Evolutionary conservation across 192 early-diverging fungal genomes (phyloP).

Genomic region (Coemansia sp.): DNA sequence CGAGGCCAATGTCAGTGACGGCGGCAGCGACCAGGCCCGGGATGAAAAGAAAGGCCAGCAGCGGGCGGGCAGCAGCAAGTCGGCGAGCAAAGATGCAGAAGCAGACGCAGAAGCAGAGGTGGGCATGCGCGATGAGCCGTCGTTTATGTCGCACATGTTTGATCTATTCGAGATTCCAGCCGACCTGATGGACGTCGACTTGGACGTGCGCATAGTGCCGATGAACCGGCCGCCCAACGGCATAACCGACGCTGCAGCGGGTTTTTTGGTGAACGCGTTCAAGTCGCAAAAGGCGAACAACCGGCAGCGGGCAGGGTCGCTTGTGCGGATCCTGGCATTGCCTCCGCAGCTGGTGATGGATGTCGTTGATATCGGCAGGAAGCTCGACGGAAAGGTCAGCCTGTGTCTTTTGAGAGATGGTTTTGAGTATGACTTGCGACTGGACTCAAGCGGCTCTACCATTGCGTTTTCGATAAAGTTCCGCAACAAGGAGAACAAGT

Average conservation of each 20-base stretch:
- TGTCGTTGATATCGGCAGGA: conserved; percentile 24
- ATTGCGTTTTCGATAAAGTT: conserved; percentile 25
- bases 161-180: conserved; percentile 30
- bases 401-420: conserved; percentile 22
- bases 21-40: neutral
- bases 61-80: too few relatives aligned
- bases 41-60: neutral
- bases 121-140: conserved; percentile 5
- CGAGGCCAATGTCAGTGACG: too few relatives aligned
- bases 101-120: neutral
- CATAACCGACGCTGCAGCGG: conserved; percentile 36
- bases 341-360: conserved; percentile 50
- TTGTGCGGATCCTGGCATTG: conserved; percentile 40
- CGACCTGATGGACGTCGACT: conserved; percentile 34
- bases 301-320: conserved; percentile 34
- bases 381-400: conserved; percentile 19
- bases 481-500: neutral
- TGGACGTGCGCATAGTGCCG: conserved; percentile 47
- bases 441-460: conserved; percentile 16
- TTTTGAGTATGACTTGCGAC: conserved; percentile 25
- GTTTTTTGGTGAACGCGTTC: conserved; percentile 22
- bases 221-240: conserved; percentile 47
- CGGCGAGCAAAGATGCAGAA: neutral
- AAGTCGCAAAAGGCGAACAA: conserved; percentile 27
- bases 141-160: conserved; percentile 14